Evolutionary conservation across 2,329 filamentous ascomycete species (phyloP).

Genomic region (Shiraia sp.): DNA sequence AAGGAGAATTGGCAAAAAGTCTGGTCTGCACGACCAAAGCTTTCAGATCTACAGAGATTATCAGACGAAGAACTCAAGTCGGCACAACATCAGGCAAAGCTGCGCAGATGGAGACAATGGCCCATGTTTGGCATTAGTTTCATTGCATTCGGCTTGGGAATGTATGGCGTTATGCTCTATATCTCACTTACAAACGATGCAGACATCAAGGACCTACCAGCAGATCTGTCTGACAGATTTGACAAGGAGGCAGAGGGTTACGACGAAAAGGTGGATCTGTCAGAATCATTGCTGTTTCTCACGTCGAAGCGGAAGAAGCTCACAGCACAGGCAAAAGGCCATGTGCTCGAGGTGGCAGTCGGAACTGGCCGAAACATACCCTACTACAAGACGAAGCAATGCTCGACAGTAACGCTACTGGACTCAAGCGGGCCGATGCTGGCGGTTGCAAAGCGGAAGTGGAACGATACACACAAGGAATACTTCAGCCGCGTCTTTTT

Average conservation of each 20-base stretch:
- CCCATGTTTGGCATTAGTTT: slow-evolving; percentile 37
- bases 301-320: slow-evolving; percentile 47
- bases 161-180: slow-evolving; percentile 47
- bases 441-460: slow-evolving; percentile 53
- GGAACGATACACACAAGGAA: slow-evolving; percentile 47
- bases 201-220: slow-evolving; percentile 33
- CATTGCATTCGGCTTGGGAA: slow-evolving; percentile 45
- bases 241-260: slow-evolving; percentile 51
- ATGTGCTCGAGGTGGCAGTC: slow-evolving; percentile 55
- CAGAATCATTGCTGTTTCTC: slow-evolving; percentile 50
- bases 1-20: slow-evolving; percentile 22
- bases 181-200: slow-evolving; percentile 32
- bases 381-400: slow-evolving; percentile 49
- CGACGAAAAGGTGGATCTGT: slow-evolving; percentile 52
- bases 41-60: slow-evolving; percentile 28
- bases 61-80: slow-evolving; percentile 34
- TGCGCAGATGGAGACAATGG: slow-evolving; percentile 36
- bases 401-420: slow-evolving; percentile 51
- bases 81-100: slow-evolving; percentile 29
- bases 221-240: slow-evolving; percentile 51
- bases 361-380: slow-evolving; percentile 55
- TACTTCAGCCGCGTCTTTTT: slow-evolving; percentile 46
- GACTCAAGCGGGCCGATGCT: slow-evolving; percentile 55
- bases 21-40: slow-evolving; percentile 29
- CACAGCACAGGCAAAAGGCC: slow-evolving; percentile 46